Base-by-base conservation (phyloP, 306 rosid genomes). In the Fragaria vesca region DNA sequence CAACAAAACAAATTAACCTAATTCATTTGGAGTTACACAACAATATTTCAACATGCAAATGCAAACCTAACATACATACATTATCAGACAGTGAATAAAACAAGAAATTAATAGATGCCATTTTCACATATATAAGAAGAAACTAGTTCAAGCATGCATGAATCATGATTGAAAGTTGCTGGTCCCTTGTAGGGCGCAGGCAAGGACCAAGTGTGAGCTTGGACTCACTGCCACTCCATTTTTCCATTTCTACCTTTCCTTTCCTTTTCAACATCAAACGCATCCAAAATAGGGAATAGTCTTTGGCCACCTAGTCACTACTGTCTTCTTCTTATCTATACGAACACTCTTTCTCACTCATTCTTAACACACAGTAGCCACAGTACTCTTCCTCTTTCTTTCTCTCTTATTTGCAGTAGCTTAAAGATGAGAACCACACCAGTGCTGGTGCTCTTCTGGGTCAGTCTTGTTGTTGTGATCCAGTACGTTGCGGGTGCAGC, bases 401-500 rank as follows among this genome's bases (percentile, higher is more conserved):
- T 15, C 47, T n/a, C 57, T 69, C 24, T 18, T 12, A 4, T 8
- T n/a, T 6, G 17, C 30, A 9, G 9, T 1, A 42, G 36, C 12
- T 67, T 47, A 8, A 61, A 42, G 42, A 84, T 77, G 84, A 68
- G 82, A 51, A 16, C 67, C 34, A 11, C 67, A 4, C 66, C 58
- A 32, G 11, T 43, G 43, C 18, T 38, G 24, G 17, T 43, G 42
- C 21, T 48, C 16, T n/a, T 74, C 20, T 0, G 63, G 18, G 17
- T 66, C 4, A 58, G 4, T 4, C 40, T 61, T 28, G 71, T 54
- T 12, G 52, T 12, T 21, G 9, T 70, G 5, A 71, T 81, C 73
- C 86, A 55, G 71, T 83, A 83, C 73, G 62, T 21, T 42, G 85
- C 83, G 20, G 62, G 52, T 77, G 82, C 82, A 67, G 38, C 38